A percentile compares a stretch with the other conserved stretches of the same genome.
Conservation (phyloP, 1,284 basidiomycete genomes). For the Apiotrichum sp. region DNA sequence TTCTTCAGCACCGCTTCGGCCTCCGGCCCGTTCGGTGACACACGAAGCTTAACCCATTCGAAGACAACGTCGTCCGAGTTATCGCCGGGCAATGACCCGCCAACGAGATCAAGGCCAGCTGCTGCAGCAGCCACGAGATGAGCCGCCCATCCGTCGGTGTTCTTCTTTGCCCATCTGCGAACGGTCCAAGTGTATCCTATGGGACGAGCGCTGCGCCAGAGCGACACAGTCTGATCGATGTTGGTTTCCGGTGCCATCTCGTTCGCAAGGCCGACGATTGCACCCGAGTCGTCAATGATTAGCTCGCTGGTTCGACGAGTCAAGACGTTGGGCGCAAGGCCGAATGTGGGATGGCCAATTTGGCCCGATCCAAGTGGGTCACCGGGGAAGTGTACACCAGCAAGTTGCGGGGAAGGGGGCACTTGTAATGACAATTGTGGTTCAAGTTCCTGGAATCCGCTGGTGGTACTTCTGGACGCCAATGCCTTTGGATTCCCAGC, state of each 20-base stretch:
- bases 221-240: neutral
- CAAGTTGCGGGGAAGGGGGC: constrained; percentile 4
- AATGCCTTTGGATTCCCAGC: neutral
- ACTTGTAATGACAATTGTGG: neutral
- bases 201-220: constrained; percentile 30
- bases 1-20: constrained; percentile 7
- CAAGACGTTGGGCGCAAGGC: constrained; percentile 35
- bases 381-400: constrained; percentile 6
- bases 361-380: neutral
- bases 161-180: constrained; percentile 66
- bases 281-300: constrained; percentile 26
- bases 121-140: constrained; percentile 38
- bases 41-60: constrained; percentile 42
- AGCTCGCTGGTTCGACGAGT: constrained; percentile 20
- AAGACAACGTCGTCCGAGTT: constrained; percentile 43
- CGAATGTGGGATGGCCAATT: constrained; percentile 39
- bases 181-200: constrained; percentile 71
- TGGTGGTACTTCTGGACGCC: neutral
- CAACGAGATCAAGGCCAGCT: constrained; percentile 35
- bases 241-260: neutral
- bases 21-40: constrained; percentile 10
- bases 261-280: constrained; percentile 27
- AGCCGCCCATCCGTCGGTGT: constrained; percentile 37
- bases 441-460: no score
- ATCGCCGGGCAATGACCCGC: constrained; percentile 17